These are phyloP conservation scores for Dothideomycetes sp. DNA, from an alignment of 2,329 filamentous ascomycete species.

Conservation along the genomic window DNA sequence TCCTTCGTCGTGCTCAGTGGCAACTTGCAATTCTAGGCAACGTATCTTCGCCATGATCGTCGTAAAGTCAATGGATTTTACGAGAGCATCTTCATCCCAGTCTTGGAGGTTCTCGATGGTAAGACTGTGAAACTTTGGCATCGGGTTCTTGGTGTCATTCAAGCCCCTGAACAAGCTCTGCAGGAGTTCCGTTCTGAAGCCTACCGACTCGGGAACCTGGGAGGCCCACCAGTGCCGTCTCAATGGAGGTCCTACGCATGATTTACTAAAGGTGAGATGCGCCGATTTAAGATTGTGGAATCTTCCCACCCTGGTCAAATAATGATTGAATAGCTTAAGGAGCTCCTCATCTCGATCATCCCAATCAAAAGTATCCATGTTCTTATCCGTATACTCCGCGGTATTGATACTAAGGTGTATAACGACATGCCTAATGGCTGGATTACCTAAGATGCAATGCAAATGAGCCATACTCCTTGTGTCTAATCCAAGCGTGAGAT, in stretches of 20 bases:
- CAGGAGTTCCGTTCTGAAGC: slow-evolving; percentile 6
- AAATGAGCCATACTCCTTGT: slow-evolving; percentile 2
- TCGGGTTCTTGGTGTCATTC: not conserved
- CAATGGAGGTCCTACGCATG: slow-evolving; percentile 4
- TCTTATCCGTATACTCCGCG: slow-evolving; percentile 4
- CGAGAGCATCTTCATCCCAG: slow-evolving; percentile 5
- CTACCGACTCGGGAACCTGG: slow-evolving; percentile 5
- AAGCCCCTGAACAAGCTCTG: slow-evolving; percentile 5
- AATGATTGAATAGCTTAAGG: slow-evolving; percentile 2
- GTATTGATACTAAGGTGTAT: slow-evolving; percentile 5
- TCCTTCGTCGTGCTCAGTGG: slow-evolving; percentile 12
- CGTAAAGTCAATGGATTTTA: slow-evolving; percentile 12
- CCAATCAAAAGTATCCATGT: slow-evolving; percentile 7
- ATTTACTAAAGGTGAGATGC: slow-evolving; percentile 1
- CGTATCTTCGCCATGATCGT: slow-evolving; percentile 11
- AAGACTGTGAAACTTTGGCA: slow-evolving; percentile 10
- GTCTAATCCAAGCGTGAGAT: not conserved
- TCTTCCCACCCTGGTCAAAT: slow-evolving; percentile 2
- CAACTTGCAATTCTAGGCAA: slow-evolving; percentile 13
- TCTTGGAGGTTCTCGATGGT: slow-evolving; percentile 18
- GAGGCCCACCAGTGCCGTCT: slow-evolving; percentile 6
- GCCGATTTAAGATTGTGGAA: slow-evolving; percentile 5
- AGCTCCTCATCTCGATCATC: slow-evolving; percentile 6
- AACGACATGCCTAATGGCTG: not conserved
- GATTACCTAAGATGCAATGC: slow-evolving; percentile 1